Evolutionary conservation across 139 green algal genomes (phyloP), one percentile per base, ranked within the genome.

Genomic region (Tetradesmus obliquus): DNA sequence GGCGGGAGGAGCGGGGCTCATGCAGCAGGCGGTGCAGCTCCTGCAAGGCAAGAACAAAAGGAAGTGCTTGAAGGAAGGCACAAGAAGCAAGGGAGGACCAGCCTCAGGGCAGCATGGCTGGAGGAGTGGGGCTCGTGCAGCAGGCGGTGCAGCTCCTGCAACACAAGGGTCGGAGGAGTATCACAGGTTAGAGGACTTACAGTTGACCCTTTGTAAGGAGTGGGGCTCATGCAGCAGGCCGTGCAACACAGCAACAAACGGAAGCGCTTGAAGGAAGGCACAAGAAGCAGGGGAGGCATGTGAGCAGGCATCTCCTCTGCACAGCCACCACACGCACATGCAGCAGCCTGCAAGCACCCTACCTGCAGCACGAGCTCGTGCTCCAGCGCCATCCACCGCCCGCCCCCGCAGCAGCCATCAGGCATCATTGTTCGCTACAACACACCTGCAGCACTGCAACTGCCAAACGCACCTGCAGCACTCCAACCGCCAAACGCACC

Each of bases 1-100:
- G 69, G 5, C 71, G 19, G 0, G 86, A 57, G 2, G 86, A 84
- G 53, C 74, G 69, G 3, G 71, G 69, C 32, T 69, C 54, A 15
- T 84, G 60, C 86, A 90, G 53, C 53, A 90, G n/a, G 1, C 53
- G 86, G 12, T 84, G 53, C 71, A 90, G 58, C 86, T 90, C 86
- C 86, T 90, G 86, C 0, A 12, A 2, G 57, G n/a, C 5, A n/a
- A 17, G 24, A 55, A n/a, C 66, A 76, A 5, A 72, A 7, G 8
- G 57, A 72, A 5, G 19, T 22, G 62, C 62, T 5, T 72, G 84
- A 57, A 58, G 84, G 20, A 93, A 87, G 2, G 32, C 32, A 45
- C 22, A 83, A 1, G 22, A 81, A 90, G 53, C 10, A 13, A 7
- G 12, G 5, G 17, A 90, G 5, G 5, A 84, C 71, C 71, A 74